Percentiles rank a stretch among this genome's conserved stretches.
Evolutionary conservation across 1,284 basidiomycete species (phyloP).

Genomic region (Malassezia arunalokei): DNA sequence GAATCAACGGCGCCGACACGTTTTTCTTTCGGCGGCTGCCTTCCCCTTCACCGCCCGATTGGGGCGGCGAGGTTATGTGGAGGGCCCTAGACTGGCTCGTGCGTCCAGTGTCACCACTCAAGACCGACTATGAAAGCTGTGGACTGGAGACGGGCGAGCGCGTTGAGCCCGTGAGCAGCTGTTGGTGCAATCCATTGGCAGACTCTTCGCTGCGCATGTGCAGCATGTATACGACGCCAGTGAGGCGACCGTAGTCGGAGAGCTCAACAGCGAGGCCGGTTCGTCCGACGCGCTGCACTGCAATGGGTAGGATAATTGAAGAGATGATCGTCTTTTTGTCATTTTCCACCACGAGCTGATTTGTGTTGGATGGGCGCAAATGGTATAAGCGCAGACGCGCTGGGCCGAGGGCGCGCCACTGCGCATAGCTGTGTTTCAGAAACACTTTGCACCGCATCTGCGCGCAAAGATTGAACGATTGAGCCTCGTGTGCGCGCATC

Average conservation of each 20-base stretch:
- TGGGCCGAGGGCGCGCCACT: conserved; percentile 89
- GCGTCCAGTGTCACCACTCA: neutral
- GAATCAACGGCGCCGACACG: no score
- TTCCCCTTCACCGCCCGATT: no score
- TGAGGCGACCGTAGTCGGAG: conserved; percentile 73
- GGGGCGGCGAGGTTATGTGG: no score
- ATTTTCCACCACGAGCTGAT: conserved; percentile 89
- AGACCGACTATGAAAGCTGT: neutral
- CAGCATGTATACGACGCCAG: conserved; percentile 97
- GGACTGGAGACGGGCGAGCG: conserved; percentile 44
- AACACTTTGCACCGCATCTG: conserved; percentile 99
- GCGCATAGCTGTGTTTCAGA: conserved; percentile 81
- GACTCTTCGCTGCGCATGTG: conserved; percentile 62
- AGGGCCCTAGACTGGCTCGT: no score
- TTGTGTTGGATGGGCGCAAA: conserved; percentile 67
- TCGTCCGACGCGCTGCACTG: conserved; percentile 92
- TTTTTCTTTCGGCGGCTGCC: no score
- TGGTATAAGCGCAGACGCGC: conserved; percentile 75
- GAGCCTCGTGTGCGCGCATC: neutral
- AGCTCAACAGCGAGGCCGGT: conserved; percentile 93
- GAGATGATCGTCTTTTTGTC: conserved; percentile 63
- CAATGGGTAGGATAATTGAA: conserved; percentile 86
- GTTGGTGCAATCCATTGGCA: conserved; percentile 72
- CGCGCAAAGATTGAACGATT: conserved; percentile 54
- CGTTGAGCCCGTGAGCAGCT: conserved; percentile 75